Conservation (phyloP, 306 rosid genomes). For the Glycine latifolia region DNA sequence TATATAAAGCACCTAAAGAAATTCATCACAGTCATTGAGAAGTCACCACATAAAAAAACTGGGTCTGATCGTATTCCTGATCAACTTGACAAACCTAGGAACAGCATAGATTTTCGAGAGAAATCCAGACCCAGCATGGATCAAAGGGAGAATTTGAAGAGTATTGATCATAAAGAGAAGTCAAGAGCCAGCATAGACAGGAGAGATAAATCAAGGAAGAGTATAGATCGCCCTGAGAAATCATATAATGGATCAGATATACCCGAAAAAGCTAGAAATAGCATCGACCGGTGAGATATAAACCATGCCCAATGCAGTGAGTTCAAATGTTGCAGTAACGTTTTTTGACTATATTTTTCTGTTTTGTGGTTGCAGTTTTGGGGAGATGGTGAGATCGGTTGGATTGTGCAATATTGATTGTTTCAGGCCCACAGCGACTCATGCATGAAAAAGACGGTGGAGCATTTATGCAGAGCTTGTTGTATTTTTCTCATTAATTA, state of each 20-base stretch:
- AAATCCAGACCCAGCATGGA: constrained; percentile 44
- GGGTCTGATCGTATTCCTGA: constrained; percentile 28
- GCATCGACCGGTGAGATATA: constrained; percentile 38
- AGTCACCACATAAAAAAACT: constrained; percentile 18
- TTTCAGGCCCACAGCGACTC: constrained; percentile 42
- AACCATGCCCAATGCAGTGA: background rate
- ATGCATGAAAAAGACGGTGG: constrained; percentile 11
- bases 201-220: constrained; percentile 39
- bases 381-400: constrained; percentile 45
- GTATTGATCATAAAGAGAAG: constrained; percentile 38
- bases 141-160: constrained; percentile 32
- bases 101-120: constrained; percentile 39
- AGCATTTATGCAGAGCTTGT: constrained; percentile 1
- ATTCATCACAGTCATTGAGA: constrained; percentile 30
- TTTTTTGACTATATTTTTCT: constrained; percentile 28
- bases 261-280: constrained; percentile 44
- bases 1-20: constrained; percentile 42
- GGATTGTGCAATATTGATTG: constrained; percentile 43
- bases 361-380: constrained; percentile 37
- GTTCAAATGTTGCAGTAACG: constrained; percentile 6
- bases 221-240: constrained; percentile 44
- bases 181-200: constrained; percentile 32
- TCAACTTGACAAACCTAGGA: constrained; percentile 31
- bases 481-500: constrained; percentile 34
- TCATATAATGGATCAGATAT: constrained; percentile 38